phyloP scores from a whole-genome alignment of 345 rosid species.

The Sisymbrium altissimum region DNA sequence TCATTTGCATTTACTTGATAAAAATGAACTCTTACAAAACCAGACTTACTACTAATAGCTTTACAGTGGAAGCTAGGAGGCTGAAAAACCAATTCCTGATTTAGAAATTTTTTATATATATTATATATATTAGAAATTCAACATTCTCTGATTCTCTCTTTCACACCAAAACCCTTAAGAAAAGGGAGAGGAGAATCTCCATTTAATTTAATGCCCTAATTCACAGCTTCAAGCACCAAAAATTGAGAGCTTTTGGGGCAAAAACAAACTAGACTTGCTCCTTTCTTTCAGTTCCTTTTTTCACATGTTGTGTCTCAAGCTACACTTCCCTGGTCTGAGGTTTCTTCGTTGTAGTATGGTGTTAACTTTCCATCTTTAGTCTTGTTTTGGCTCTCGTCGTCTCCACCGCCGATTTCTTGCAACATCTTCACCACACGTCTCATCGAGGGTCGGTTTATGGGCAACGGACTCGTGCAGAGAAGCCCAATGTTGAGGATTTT shows the following conservation, averaged over 20 bases:
- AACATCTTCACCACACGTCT: slow-evolving; percentile 88
- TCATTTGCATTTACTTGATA: not conserved
- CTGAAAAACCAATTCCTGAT: slow-evolving; percentile 4
- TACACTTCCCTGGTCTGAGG: slow-evolving; percentile 76
- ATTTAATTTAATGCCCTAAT: slow-evolving; percentile 24
- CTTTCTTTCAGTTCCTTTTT: not conserved
- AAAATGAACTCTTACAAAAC: not conserved
- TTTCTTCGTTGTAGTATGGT: slow-evolving; percentile 82
- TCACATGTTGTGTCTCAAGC: slow-evolving; percentile 40
- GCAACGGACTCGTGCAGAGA: slow-evolving; percentile 80
- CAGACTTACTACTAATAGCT: slow-evolving; percentile 12
- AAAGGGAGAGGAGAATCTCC: slow-evolving; percentile 12
- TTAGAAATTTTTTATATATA: not conserved
- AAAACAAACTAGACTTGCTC: not conserved
- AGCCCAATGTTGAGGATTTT: slow-evolving; percentile 84
- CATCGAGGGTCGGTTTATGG: slow-evolving; percentile 95
- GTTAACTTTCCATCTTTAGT: slow-evolving; percentile 77
- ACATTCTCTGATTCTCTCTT: slow-evolving; percentile 21
- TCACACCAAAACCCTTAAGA: slow-evolving; percentile 2
- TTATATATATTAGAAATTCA: not conserved
- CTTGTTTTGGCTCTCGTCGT: slow-evolving; percentile 30
- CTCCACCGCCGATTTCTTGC: slow-evolving; percentile 66
- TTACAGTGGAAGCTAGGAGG: slow-evolving; percentile 8
- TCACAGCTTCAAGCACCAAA: slow-evolving; percentile 32
- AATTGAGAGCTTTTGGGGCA: slow-evolving; percentile 16